Evolutionary conservation across 1,284 basidiomycete species (phyloP), one percentile per base, ranked within the genome.

Genomic region (Cryptococcus hybrid): DNA sequence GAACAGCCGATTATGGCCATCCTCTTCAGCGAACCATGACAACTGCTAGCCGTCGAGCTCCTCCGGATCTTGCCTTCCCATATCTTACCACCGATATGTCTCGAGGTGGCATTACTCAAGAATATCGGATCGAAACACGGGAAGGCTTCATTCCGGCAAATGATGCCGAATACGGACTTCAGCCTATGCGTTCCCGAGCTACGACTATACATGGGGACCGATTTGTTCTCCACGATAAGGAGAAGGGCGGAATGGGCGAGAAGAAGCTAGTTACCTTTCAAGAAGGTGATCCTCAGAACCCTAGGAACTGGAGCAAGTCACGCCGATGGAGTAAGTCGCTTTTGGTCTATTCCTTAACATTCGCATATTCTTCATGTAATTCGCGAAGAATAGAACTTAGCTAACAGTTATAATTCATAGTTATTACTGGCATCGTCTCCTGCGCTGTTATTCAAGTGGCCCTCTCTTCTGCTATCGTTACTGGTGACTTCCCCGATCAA

Each of bases 261-360:
- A 65, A 64, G 59, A 72, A 72, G 64, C 57, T 72, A 9, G 70
- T 72, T 6, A 69, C 68, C 5, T 72, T 59, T 59, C 59, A 49
- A 36, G 60, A 62, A 24, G 55, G 58, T 11, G 70, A 72, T 55
- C 57, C 56, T 5, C 59, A 66, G 51, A 70, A 70, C 59, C 70
- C 70, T 1, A 63, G 66, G 47, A 68, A 68, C 55, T 72, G 68
- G 70, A 54, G 60, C 47, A 51, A 34, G 3, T 42, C 57, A 3
- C 54, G 53, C 15, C 63, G 67, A 12, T 72, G 70, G 70, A 56
- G 67, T 67, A 46, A 67, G 64, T 62, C 30, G 8, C 11, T 12
- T 35, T 18, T n/a, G 12, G 13, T 9, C 13, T 35, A 13, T 30
- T 30, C 30, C 30, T 30, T 30, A 30, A 30, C 30, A 30, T 30